Percentiles rank a stretch among this genome's conserved stretches.
These are phyloP conservation scores for Hanseniaspora uvarum DNA, from an alignment of 1,139 yeast genomes.

Conservation along the genomic window DNA sequence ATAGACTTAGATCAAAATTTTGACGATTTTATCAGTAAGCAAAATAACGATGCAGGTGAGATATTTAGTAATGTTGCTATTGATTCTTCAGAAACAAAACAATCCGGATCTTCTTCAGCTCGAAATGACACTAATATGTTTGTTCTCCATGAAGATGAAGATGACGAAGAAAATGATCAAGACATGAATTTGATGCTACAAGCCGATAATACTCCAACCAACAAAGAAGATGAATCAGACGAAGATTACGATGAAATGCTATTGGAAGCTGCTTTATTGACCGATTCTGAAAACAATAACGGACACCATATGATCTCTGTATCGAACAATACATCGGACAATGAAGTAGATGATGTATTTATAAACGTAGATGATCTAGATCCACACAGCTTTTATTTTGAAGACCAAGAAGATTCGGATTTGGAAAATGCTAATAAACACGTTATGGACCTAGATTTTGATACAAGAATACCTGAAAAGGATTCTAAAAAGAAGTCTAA, in stretches of 20 bases:
- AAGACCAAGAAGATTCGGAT: constrained; percentile 17
- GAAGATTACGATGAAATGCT: constrained; percentile 19
- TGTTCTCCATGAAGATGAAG: constrained; percentile 17
- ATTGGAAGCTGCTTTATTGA: constrained; percentile 17
- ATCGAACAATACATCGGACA: constrained; percentile 26
- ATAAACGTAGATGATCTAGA: constrained; percentile 34
- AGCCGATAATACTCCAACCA: constrained; percentile 24
- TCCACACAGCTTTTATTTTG: constrained; percentile 33
- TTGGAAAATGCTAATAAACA: not conserved
- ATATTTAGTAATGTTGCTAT: constrained; percentile 9
- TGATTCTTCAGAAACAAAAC: not conserved
- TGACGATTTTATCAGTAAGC: constrained; percentile 34
- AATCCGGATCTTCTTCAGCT: constrained; percentile 18
- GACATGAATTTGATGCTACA: constrained; percentile 69
- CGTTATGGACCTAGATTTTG: constrained; percentile 1
- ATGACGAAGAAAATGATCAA: constrained; percentile 35
- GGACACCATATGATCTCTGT: not conserved
- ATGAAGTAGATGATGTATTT: constrained; percentile 27
- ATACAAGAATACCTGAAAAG: not conserved
- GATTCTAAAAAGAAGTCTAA: not conserved
- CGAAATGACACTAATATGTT: constrained; percentile 18
- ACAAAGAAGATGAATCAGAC: constrained; percentile 19
- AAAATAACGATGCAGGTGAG: constrained; percentile 16
- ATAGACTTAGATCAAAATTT: constrained; percentile 25
- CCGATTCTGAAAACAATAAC: constrained; percentile 13